Evolutionary conservation across 768 basidiomycete species (phyloP).

Genomic region (Podaxis pistillaris): DNA sequence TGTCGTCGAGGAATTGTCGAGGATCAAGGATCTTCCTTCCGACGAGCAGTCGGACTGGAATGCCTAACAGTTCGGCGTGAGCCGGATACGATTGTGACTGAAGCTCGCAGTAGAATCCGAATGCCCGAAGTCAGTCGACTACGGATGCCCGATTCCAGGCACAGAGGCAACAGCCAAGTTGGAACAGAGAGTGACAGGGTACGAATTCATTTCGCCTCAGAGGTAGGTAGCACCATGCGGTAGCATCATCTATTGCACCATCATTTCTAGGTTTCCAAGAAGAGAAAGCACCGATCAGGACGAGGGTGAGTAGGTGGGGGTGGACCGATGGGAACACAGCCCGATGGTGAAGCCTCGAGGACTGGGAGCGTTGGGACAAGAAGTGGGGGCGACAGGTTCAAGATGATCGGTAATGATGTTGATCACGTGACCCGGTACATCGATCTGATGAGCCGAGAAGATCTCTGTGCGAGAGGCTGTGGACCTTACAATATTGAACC

Average conservation of each 20-base stretch:
- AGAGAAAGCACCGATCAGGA: neutral
- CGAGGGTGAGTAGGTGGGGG: neutral
- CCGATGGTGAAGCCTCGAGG: neutral
- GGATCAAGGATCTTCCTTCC: neutral
- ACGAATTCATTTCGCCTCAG: neutral
- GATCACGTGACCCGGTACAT: constrained; percentile 1
- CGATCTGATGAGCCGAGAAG: neutral
- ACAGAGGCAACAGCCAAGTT: neutral
- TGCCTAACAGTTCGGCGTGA: neutral
- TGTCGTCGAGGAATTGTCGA: neutral
- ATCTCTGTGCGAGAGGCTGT: constrained; percentile 1
- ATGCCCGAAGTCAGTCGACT: neutral
- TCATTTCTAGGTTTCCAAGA: neutral
- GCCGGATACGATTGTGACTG: neutral
- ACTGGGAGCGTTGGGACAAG: neutral
- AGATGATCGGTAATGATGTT: neutral
- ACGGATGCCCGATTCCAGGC: constrained; percentile 2
- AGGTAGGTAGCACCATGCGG: neutral
- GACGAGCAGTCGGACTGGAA: neutral
- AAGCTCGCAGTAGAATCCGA: neutral
- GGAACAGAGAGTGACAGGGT: neutral
- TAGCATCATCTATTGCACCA: neutral
- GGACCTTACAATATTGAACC: neutral
- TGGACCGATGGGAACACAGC: constrained; percentile 4
- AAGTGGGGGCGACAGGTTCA: neutral